phyloP scores from a whole-genome alignment of 331 rosid genomes.

The Prunus yedoensis region DNA sequence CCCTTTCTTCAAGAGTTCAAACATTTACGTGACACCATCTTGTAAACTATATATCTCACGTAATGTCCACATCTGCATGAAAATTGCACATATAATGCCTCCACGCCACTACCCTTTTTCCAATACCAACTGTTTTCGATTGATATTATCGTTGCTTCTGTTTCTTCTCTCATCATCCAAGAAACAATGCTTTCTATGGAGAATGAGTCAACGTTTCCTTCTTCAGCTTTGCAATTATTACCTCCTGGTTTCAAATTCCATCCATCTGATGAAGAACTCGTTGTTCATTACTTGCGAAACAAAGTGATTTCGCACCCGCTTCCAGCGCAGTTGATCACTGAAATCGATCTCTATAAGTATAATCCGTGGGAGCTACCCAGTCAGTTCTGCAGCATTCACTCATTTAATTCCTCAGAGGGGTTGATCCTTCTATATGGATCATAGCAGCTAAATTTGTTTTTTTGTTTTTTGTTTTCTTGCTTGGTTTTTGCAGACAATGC shows the following conservation, averaged over 20 bases:
- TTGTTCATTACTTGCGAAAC: slow-evolving; percentile 67
- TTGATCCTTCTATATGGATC: slow-evolving; percentile 2
- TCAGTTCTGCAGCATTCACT: slow-evolving; percentile 35
- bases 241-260: slow-evolving; percentile 82
- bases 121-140: slow-evolving; percentile 29
- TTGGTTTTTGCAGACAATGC: slow-evolving; percentile 56
- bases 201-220: slow-evolving; percentile 23
- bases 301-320: slow-evolving; percentile 60
- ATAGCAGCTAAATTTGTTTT: background rate
- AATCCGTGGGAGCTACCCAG: slow-evolving; percentile 85
- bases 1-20: slow-evolving; percentile 28
- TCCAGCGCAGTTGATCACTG: slow-evolving; percentile 62
- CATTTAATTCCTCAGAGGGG: slow-evolving; percentile 3
- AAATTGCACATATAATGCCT: slow-evolving; percentile 32
- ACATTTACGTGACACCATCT: slow-evolving; percentile 31
- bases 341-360: slow-evolving; percentile 64
- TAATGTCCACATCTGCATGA: slow-evolving; percentile 49
- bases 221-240: slow-evolving; percentile 35
- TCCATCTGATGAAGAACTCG: slow-evolving; percentile 82
- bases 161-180: background rate
- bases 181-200: slow-evolving; percentile 36
- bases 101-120: background rate
- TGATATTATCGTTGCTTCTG: slow-evolving; percentile 37
- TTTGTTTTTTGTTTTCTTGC: background rate
- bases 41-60: background rate